phyloP scores from a whole-genome alignment of 164 flowering plant species.

The Aristolochia californica region DNA sequence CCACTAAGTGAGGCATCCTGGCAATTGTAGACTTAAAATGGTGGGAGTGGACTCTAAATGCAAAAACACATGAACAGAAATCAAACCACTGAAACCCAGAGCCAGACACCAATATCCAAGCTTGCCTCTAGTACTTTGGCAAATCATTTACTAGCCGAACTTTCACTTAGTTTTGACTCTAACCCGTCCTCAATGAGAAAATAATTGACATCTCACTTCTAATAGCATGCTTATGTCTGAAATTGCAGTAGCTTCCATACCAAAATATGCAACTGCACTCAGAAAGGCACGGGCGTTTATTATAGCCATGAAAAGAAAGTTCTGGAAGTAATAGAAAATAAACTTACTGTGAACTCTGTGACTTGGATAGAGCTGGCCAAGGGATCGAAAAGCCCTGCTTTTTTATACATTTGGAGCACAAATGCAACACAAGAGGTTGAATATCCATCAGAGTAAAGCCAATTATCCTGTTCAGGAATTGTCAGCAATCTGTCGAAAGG shows the following conservation, averaged over 20 bases:
- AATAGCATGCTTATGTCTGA: background rate
- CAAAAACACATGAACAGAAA: too few relatives aligned
- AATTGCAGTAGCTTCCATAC: too few relatives aligned
- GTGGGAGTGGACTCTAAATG: too few relatives aligned
- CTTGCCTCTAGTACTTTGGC: too few relatives aligned
- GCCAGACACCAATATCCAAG: too few relatives aligned
- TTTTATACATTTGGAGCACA: constrained; percentile 85
- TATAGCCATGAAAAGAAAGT: background rate
- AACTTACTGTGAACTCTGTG: constrained; percentile 89
- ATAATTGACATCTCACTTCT: background rate
- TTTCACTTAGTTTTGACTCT: background rate
- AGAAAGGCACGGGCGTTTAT: too few relatives aligned
- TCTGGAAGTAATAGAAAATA: background rate
- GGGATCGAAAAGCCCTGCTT: constrained; percentile 76
- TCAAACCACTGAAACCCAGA: too few relatives aligned
- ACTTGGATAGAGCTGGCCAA: constrained; percentile 66
- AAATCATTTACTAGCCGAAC: too few relatives aligned
- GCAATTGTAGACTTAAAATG: too few relatives aligned
- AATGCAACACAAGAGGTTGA: constrained; percentile 92
- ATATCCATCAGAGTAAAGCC: constrained; percentile 82
- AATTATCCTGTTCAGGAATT: constrained; percentile 87
- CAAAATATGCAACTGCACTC: too few relatives aligned
- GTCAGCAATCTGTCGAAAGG: constrained; percentile 72
- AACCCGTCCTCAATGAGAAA: background rate
- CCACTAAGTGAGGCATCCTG: too few relatives aligned